Evolutionary conservation across 768 basidiomycete genomes (phyloP), one percentile per base, ranked within the genome.

Genomic region (Xerocomus potaroensis): DNA sequence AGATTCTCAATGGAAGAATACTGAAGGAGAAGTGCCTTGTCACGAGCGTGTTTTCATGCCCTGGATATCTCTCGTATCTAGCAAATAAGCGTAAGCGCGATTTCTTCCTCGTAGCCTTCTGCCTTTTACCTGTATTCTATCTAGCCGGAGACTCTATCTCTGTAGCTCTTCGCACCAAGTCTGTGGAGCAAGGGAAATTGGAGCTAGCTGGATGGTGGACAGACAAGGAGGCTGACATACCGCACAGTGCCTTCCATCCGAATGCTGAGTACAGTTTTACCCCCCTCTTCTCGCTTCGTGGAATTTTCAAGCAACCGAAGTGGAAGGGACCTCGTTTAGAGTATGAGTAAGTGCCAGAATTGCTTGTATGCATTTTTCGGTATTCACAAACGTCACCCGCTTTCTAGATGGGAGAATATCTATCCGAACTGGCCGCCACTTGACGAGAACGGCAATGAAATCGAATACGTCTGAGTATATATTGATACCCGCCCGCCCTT

Each of bases 31-130:
- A 62, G 37, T 41, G 38, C 14, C 32, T 68, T 22, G 62, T 68
- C 31, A 61, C 54, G 12, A 49, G 37, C 27, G 49, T 49, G 12
- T 36, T 65, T 15, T 43, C 57, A 11, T 64, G 66, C 37, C 59
- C 58, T 12, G 62, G 61, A 21, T 54, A 59, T 32, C 50, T 60
- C 29, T 41, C 60, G 34, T 66, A 56, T n/a, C 45, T 60, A 8
- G 57, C 55, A 16, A 35, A 59, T 19, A 57, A 50, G 35, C 34
- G 58, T 50, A 45, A 29, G 29, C 3, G n/a, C 1, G n/a, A 30
- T 22, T 15, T n/a, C 19, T 18, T 3, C 8, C 8, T 7, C 5
- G 29, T 6, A 5, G 9, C 30, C 43, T 4, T 45, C 31, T 23
- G 41, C 27, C 9, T n/a, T 2, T 2, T 15, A 11, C 15, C 15